phyloP scores from a whole-genome alignment of 192 early-diverging fungal genomes.

The Paraglomus brasilianum region DNA sequence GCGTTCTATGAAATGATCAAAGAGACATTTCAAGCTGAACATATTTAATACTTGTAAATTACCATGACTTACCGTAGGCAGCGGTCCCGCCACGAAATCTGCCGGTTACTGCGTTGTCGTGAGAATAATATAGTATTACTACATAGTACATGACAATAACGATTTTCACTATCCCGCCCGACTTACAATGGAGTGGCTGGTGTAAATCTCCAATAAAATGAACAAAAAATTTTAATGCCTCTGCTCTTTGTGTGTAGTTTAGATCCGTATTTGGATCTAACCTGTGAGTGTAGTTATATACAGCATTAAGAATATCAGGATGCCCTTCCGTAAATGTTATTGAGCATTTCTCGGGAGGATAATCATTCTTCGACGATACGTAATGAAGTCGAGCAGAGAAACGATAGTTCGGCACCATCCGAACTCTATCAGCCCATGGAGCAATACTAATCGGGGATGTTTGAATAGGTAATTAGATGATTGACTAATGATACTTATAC shows the following conservation, averaged over 20 bases:
- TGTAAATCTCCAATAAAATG: slow-evolving; percentile 52
- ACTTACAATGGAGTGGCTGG: slow-evolving; percentile 45
- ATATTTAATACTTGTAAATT: no score
- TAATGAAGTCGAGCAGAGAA: slow-evolving; percentile 36
- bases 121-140: slow-evolving; percentile 27
- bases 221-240: slow-evolving; percentile 44
- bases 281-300: slow-evolving; percentile 41
- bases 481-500: slow-evolving; percentile 33
- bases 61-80: background rate
- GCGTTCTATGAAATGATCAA: no score
- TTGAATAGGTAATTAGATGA: slow-evolving; percentile 16
- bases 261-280: slow-evolving; percentile 34
- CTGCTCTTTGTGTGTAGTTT: background rate
- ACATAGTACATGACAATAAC: no score
- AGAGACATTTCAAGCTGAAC: no score
- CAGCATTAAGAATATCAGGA: slow-evolving; percentile 38
- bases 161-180: slow-evolving; percentile 21
- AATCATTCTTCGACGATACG: slow-evolving; percentile 26
- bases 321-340: slow-evolving; percentile 31
- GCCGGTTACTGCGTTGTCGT: slow-evolving; percentile 14
- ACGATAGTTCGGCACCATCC: slow-evolving; percentile 2
- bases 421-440: slow-evolving; percentile 26
- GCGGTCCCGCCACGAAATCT: slow-evolving; percentile 7
- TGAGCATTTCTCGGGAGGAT: slow-evolving; percentile 40
- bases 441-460: slow-evolving; percentile 19